Conservation (phyloP, 495 filamentous ascomycete species). For the Aspergillus indologenus region DNA sequence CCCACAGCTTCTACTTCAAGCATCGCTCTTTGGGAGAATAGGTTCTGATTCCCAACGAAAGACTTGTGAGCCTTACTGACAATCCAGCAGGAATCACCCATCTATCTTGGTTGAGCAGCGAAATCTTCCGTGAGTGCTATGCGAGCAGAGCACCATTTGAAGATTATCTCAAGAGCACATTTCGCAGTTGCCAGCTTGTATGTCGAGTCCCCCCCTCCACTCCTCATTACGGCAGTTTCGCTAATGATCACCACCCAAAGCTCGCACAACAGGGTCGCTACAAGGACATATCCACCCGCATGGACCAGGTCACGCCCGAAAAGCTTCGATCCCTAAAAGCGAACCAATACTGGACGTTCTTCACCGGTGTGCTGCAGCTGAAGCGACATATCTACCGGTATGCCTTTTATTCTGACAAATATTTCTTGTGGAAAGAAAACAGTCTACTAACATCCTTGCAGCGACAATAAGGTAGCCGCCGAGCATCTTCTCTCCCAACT, state of each 20-base stretch:
- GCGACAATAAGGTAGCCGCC: constrained; percentile 64
- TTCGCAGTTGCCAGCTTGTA: constrained; percentile 56
- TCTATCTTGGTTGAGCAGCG: constrained; percentile 64
- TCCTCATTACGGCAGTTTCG: constrained; percentile 12
- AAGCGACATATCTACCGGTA: constrained; percentile 65
- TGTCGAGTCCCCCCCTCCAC: constrained; percentile 9
- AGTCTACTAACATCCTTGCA: constrained; percentile 30
- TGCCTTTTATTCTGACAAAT: constrained; percentile 3
- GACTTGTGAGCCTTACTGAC: constrained; percentile 20
- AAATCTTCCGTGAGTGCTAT: constrained; percentile 77
- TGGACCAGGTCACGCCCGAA: constrained; percentile 66
- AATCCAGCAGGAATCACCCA: constrained; percentile 48
- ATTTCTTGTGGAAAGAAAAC: background rate
- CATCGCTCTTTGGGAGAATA: constrained; percentile 72
- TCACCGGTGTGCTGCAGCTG: constrained; percentile 68
- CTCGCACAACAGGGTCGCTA: constrained; percentile 64
- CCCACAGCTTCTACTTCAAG: constrained; percentile 65
- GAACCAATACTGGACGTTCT: constrained; percentile 75
- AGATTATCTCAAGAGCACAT: constrained; percentile 69
- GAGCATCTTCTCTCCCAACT: constrained; percentile 62
- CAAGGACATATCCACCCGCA: constrained; percentile 61
- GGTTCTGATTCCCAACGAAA: constrained; percentile 42
- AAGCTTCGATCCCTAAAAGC: constrained; percentile 71
- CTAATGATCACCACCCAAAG: constrained; percentile 28
- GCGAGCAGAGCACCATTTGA: constrained; percentile 62